phyloP scores from a whole-genome alignment of 176 grass and related monocot species.

The Cenchrus fungigraminus region DNA sequence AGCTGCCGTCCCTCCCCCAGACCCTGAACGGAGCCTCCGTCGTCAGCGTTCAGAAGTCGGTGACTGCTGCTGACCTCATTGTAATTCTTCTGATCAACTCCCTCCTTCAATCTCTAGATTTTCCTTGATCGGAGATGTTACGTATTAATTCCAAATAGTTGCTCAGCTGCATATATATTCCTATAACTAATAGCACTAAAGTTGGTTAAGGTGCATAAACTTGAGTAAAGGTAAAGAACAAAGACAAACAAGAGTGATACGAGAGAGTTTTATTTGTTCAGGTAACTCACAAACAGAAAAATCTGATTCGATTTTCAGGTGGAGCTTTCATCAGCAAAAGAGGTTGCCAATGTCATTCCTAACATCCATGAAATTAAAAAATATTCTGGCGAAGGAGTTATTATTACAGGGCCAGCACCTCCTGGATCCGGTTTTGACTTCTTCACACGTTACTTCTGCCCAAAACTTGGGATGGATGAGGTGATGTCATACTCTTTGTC shows the following conservation, averaged over 20 bases:
- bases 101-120: not conserved
- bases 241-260: not conserved
- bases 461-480: slow-evolving; percentile 75
- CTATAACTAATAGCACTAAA: not conserved
- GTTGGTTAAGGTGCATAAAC: not conserved
- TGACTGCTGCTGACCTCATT: slow-evolving; percentile 50
- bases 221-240: not conserved
- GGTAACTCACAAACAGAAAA: not conserved
- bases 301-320: slow-evolving; percentile 51
- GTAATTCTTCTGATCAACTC: slow-evolving; percentile 37
- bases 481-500: slow-evolving; percentile 43
- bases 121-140: not conserved
- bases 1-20: slow-evolving; percentile 50
- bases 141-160: not conserved
- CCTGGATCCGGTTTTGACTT: slow-evolving; percentile 77
- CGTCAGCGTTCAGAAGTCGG: slow-evolving; percentile 62
- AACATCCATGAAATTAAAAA: slow-evolving; percentile 60
- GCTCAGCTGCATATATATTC: not conserved
- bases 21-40: slow-evolving; percentile 60
- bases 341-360: slow-evolving; percentile 61
- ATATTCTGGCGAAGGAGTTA: slow-evolving; percentile 52
- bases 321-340: slow-evolving; percentile 74
- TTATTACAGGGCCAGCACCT: slow-evolving; percentile 67
- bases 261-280: not conserved
- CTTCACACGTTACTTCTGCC: slow-evolving; percentile 68